Evolutionary conservation across 495 filamentous ascomycete genomes (phyloP).

Genomic region (Aspergillus egyptiacus): DNA sequence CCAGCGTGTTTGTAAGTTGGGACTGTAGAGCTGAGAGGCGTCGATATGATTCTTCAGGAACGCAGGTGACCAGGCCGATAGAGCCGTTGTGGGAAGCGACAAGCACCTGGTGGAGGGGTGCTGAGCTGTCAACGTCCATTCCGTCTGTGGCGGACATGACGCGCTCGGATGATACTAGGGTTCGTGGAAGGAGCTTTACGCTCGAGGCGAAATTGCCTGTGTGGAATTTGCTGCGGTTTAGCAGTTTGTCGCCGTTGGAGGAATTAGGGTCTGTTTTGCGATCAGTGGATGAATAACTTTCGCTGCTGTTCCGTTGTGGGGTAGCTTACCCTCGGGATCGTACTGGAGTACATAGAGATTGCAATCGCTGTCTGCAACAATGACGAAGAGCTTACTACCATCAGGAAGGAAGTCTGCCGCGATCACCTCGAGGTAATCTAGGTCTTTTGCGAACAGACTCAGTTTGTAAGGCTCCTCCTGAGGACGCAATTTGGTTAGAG

Average conservation of each 20-base stretch:
- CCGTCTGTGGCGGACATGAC: constrained; percentile 29
- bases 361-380: constrained; percentile 78
- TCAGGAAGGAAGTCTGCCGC: constrained; percentile 85
- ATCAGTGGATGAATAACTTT: constrained; percentile 1
- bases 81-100: constrained; percentile 66
- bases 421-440: constrained; percentile 67
- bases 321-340: constrained; percentile 70
- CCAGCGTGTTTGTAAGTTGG: constrained; percentile 68
- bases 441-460: constrained; percentile 85
- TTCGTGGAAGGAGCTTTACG: constrained; percentile 69
- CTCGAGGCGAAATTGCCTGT: constrained; percentile 69
- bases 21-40: constrained; percentile 75
- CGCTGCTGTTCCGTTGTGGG: not conserved
- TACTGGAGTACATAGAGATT: constrained; percentile 87
- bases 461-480: constrained; percentile 90
- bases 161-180: constrained; percentile 41
- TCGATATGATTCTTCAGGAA: constrained; percentile 76
- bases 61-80: constrained; percentile 67
- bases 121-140: constrained; percentile 34
- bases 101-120: constrained; percentile 52
- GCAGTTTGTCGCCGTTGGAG: constrained; percentile 76
- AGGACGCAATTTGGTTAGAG: not conserved
- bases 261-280: constrained; percentile 76
- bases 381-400: constrained; percentile 72
- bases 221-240: constrained; percentile 82